Evolutionary conservation across 805 yeast species (phyloP).

Genomic region (Brettanomyces custersianus): DNA sequence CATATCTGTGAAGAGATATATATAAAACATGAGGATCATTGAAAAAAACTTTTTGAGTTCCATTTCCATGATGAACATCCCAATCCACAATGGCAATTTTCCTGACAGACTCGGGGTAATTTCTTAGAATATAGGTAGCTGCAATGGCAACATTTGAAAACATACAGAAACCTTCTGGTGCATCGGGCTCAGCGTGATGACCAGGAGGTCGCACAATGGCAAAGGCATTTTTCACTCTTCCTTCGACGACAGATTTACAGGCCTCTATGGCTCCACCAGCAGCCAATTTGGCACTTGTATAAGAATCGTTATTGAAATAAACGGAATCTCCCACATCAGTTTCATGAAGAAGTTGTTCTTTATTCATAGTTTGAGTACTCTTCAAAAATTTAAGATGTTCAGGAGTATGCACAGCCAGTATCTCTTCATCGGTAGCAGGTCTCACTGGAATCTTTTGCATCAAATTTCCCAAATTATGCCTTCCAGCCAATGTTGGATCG

Average conservation of each 20-base stretch:
- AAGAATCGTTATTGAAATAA: conserved; percentile 87
- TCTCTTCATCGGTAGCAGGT: conserved; percentile 82
- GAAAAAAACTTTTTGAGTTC: conserved; percentile 88
- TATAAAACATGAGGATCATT: conserved; percentile 87
- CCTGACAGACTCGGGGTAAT: conserved; percentile 83
- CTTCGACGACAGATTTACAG: conserved; percentile 90
- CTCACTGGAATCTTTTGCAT: conserved; percentile 88
- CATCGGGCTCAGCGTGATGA: conserved; percentile 96
- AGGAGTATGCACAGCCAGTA: conserved; percentile 74
- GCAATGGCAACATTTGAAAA: conserved; percentile 97
- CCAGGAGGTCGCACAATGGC: conserved; percentile 99
- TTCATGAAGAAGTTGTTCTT: conserved; percentile 66
- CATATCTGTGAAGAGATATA: conserved; percentile 87
- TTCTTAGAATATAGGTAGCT: conserved; percentile 70
- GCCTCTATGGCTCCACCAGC: conserved; percentile 98
- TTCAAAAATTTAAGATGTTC: conserved; percentile 71
- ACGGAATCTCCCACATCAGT: conserved; percentile 93
- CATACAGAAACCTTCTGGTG: conserved; percentile 95
- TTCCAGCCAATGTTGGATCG: conserved; percentile 67
- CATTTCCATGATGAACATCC: conserved; percentile 99
- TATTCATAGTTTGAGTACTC: conserved; percentile 67
- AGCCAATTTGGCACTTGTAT: conserved; percentile 76
- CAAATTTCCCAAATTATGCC: conserved; percentile 69
- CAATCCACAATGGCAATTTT: conserved; percentile 83
- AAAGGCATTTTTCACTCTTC: conserved; percentile 79